Evolutionary conservation across 768 basidiomycete genomes (phyloP).

Genomic region (Polyporus arcularius): DNA sequence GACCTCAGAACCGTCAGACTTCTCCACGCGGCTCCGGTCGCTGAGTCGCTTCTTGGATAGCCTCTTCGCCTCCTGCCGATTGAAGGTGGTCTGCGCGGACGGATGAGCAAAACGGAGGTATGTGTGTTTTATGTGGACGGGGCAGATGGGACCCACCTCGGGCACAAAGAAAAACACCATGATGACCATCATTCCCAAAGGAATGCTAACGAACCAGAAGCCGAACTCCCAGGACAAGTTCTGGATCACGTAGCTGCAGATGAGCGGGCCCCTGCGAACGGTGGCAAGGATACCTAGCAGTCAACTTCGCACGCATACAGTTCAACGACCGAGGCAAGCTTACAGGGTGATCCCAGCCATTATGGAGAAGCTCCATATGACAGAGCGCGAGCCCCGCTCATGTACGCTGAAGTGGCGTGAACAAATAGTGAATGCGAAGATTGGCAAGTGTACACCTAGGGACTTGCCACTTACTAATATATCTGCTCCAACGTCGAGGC

Average conservation of each 20-base stretch:
- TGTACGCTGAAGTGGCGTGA: constrained; percentile 34
- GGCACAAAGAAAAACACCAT: constrained; percentile 46
- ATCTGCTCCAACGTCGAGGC: constrained; percentile 47
- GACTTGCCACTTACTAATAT: constrained; percentile 32
- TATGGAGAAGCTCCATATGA: constrained; percentile 48
- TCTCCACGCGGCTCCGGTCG: constrained; percentile 16
- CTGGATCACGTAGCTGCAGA: constrained; percentile 50
- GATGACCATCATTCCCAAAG: constrained; percentile 39
- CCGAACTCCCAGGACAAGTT: constrained; percentile 46
- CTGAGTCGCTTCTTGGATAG: constrained; percentile 9
- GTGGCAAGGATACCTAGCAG: neutral
- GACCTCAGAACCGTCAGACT: neutral
- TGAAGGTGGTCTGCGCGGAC: constrained; percentile 36
- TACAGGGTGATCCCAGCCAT: constrained; percentile 45
- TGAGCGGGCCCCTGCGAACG: constrained; percentile 37
- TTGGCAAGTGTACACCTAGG: too few species aligned
- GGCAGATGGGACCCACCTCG: constrained; percentile 33
- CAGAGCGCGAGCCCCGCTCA: constrained; percentile 43
- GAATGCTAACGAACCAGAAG: constrained; percentile 50
- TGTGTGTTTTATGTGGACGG: too few species aligned
- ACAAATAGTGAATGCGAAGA: too few species aligned
- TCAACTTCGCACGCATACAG: neutral
- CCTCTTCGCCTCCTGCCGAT: constrained; percentile 11
- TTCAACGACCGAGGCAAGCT: constrained; percentile 1
- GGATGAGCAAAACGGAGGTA: neutral